phyloP scores from a whole-genome alignment of 352 stramenopile genomes.

The Pythium volutum region DNA sequence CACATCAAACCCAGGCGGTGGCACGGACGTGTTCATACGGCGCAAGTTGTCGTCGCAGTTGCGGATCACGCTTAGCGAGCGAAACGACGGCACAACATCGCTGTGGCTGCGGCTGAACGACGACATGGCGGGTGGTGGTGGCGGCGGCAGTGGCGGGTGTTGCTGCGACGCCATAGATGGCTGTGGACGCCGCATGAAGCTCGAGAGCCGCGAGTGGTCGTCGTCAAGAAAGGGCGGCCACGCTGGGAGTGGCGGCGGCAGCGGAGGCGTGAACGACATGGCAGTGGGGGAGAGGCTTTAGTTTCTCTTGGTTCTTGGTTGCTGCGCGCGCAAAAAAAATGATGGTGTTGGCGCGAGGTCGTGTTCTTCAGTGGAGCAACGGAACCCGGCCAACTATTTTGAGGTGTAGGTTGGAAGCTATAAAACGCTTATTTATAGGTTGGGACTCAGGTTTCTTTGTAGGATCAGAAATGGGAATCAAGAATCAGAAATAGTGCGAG shows the following conservation, averaged over 20 bases:
- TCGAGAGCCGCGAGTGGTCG: not conserved
- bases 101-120: not conserved
- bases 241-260: not conserved
- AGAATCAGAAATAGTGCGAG: not conserved
- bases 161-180: not conserved
- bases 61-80: conserved; percentile 5
- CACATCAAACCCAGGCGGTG: not conserved
- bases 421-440: not conserved
- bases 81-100: conserved; percentile 1
- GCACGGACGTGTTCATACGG: not conserved
- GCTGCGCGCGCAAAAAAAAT: not conserved
- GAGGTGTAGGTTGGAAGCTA: not conserved
- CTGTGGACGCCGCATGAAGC: not conserved
- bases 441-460: not conserved
- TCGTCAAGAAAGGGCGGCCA: conserved; percentile 3
- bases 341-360: not conserved
- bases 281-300: not conserved
- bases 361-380: not conserved
- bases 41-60: conserved; percentile 9
- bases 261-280: conserved; percentile 10
- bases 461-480: not conserved
- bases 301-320: not conserved
- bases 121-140: not conserved
- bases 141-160: not conserved
- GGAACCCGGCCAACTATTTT: not conserved